Evolutionary conservation across 78 protist species (phyloP).

Genomic region (Isochrysis galbana): DNA sequence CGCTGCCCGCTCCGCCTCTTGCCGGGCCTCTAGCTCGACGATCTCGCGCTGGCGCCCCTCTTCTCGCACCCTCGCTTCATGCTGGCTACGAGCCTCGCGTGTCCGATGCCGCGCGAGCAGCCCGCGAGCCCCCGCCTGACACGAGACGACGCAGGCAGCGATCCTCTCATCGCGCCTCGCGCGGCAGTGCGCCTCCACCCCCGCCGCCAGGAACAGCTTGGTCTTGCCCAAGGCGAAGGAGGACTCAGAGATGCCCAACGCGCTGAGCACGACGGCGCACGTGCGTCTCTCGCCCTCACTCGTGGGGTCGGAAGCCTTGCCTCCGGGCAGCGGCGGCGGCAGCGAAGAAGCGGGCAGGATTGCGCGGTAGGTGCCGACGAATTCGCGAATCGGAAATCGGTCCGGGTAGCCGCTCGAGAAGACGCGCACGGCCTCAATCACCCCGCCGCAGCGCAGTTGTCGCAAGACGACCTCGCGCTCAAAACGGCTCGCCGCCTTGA

Average conservation of each 20-base stretch:
- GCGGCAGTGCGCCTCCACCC: not conserved
- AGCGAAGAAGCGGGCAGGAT: not conserved
- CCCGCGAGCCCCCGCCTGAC: not conserved
- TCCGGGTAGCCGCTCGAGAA: not conserved
- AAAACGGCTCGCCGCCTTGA: not conserved
- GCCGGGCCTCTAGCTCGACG: not conserved
- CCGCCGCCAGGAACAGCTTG: not conserved
- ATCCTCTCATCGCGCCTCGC: not conserved
- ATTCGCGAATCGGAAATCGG: not conserved
- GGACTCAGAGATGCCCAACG: not conserved
- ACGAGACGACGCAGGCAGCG: not conserved
- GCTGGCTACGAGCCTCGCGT: not conserved
- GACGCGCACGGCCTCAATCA: constrained; percentile 18
- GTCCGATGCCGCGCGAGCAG: not conserved
- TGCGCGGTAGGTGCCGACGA: not conserved
- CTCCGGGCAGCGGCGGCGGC: not conserved
- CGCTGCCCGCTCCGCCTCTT: not conserved
- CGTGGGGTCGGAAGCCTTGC: not conserved
- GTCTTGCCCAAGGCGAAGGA: not conserved
- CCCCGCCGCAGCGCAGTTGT: constrained; percentile 32
- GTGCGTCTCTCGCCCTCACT: not conserved
- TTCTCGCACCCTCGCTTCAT: not conserved
- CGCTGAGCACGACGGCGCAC: not conserved
- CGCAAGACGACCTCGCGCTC: not conserved
- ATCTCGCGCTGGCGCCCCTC: not conserved